Base-by-base conservation (phyloP, 1,284 basidiomycete species). In the Agroathelia rolfsii region DNA sequence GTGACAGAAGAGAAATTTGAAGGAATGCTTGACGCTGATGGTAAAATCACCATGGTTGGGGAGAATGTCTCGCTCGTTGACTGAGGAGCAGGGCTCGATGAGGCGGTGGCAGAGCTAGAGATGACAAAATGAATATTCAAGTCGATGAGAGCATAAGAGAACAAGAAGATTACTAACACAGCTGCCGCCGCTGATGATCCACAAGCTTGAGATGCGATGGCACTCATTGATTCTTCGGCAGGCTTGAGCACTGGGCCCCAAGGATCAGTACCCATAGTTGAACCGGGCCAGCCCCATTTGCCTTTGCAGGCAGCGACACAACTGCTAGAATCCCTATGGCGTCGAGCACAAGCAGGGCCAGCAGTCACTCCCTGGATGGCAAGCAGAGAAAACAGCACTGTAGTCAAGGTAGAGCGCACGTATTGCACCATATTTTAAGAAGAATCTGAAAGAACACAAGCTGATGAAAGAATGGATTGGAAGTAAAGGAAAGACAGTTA, bases 221-320 rank as follows among this genome's bases (percentile, higher is more conserved):
- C 38, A 41, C 46, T 35, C 44, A 54, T 25, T 51, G 52, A 41
- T 32, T 50, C 47, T 10, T 49, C 43, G 45, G 56, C 43, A n/a
- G 40, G 39, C 24, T 54, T 52, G 43, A 69, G 56, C 23, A 71
- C 68, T 32, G 56, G 43, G 32, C 72, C 72, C 70, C 70, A 76
- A 19, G 56, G 60, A 46, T 73, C 62, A n/a, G 51, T 57, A 40
- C 66, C 65, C 62, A 73, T 69, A 32, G 59, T 50, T 17, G 45
- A 47, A 12, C 68, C 68, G 15, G 63, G 55, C 61, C 64, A 74
- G 4, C 72, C 72, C 64, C 67, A 69, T 40, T 56, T 62, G 23
- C 48, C 39, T 36, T 50, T 58, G 50, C 72, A 74, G 40, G 42
- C 48, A 19, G 53, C 35, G 20, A 68, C 39, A 45, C 72, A 74